These are phyloP conservation scores for Chaetoceros tenuissimus DNA, from an alignment of 108 stramenopile species.

Conservation along the genomic window DNA sequence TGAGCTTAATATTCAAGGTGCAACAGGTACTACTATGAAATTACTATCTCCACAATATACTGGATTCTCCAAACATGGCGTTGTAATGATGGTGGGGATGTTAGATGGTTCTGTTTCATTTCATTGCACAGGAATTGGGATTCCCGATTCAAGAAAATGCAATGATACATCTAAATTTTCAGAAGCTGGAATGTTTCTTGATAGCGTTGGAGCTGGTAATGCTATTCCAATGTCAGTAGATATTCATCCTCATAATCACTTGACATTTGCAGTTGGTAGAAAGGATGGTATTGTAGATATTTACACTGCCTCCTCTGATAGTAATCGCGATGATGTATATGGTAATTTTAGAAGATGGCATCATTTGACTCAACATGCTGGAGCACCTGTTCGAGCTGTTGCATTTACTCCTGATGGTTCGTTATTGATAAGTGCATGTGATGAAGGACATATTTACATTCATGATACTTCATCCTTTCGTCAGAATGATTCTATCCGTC, in stretches of 20 bases:
- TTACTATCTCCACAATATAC: slow-evolving; percentile 19
- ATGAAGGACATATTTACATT: slow-evolving; percentile 28
- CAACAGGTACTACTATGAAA: slow-evolving; percentile 27
- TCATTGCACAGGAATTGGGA: slow-evolving; percentile 27
- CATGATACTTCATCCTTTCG: slow-evolving; percentile 18
- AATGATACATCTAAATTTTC: slow-evolving; percentile 4
- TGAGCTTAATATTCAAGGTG: slow-evolving; percentile 26
- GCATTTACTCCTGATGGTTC: slow-evolving; percentile 31
- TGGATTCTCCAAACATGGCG: slow-evolving; percentile 10
- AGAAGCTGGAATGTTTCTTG: slow-evolving; percentile 21
- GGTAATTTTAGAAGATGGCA: slow-evolving; percentile 2
- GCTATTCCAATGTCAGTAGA: slow-evolving; percentile 18
- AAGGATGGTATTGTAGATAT: slow-evolving; percentile 35
- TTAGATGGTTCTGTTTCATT: slow-evolving; percentile 36
- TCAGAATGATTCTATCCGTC: slow-evolving; percentile 14
- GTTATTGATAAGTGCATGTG: slow-evolving; percentile 24
- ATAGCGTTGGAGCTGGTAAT: slow-evolving; percentile 10
- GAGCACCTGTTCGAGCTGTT: slow-evolving; percentile 26
- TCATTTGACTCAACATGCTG: slow-evolving; percentile 25
- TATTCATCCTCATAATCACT: slow-evolving; percentile 11
- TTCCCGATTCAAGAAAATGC: slow-evolving; percentile 17
- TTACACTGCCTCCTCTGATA: not conserved
- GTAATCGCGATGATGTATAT: not conserved
- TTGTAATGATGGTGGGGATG: slow-evolving; percentile 25
- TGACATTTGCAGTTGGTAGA: slow-evolving; percentile 25